Evolutionary conservation across 1,284 basidiomycete genomes (phyloP), one percentile per base, ranked within the genome.

Genomic region (Cryptococcus sp.): DNA sequence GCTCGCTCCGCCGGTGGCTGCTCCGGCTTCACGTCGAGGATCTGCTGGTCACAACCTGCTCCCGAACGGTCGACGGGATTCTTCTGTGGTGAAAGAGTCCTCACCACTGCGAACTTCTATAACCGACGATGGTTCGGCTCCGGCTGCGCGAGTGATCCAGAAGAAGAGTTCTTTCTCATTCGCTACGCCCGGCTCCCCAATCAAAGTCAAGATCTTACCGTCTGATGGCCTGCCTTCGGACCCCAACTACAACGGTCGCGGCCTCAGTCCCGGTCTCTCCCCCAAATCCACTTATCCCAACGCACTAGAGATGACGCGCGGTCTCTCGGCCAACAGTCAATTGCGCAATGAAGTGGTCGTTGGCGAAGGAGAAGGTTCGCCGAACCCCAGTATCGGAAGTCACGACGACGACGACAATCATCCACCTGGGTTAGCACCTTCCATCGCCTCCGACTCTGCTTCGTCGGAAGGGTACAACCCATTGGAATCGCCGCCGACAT

Each of bases 401-500:
- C 29, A 34, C 8, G 29, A 34, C 43, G 56, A 53, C 23, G 58
- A 53, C 16, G 62, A 63, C 46, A 49, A 45, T 37, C 57, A 58
- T 16, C 17, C 61, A n/a, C 73, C 73, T 11, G 70, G 61, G 4
- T 62, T 75, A 3, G 69, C 72, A 3, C 69, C 71, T 0, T 70
- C 69, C 6, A 57, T 70, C 25, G 71, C 66, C 4, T 65, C 65
- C 5, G 72, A 74, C 50, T 72, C 71, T 20, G 72, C 57, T 3
- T 68, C 67, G 7, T 72, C 69, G 43, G 61, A 66, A 15, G 72
- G 68, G 26, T 67, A 63, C 11, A 59, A 66, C 40, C 55, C 57
- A 11, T 46, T 70, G 13, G 67, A 70, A 6, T 67, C 65, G 6
- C 70, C 70, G 1, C 66, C 60, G 7, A 49, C 51, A 17, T 26